Conservation (phyloP, 139 green algal genomes). For the Tetraselmis chui region DNA sequence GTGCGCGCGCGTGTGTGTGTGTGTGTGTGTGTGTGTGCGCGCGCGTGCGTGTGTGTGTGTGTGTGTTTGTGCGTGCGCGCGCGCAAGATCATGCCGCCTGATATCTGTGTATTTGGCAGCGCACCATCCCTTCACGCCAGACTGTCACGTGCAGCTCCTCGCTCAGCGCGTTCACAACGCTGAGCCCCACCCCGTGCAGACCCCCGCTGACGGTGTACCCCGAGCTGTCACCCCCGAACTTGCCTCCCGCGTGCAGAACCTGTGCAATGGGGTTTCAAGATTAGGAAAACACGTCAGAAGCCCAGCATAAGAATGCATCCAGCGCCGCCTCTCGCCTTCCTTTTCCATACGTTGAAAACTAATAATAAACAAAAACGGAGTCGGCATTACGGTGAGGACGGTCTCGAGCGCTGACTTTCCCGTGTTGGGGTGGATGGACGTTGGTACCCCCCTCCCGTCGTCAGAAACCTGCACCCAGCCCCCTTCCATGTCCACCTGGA, state of each 20-base stretch:
- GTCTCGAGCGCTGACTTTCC: slow-evolving; percentile 77
- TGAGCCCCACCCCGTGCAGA: slow-evolving; percentile 94
- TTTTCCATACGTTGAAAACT: no score
- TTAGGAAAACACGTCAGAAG: no score
- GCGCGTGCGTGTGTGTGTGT: no score
- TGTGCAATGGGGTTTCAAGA: no score
- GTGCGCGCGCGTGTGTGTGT: slow-evolving; percentile 1
- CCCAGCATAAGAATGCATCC: no score
- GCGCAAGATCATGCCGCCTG: no score
- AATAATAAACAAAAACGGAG: no score
- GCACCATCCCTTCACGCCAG: slow-evolving; percentile 41
- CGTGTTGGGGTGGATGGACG: slow-evolving; percentile 79
- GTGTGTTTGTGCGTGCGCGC: no score
- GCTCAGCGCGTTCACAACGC: slow-evolving; percentile 93
- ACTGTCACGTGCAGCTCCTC: slow-evolving; percentile 68
- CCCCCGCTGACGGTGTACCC: slow-evolving; percentile 85
- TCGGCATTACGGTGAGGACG: slow-evolving; percentile 46
- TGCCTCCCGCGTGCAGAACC: slow-evolving; percentile 94
- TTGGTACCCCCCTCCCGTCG: slow-evolving; percentile 90
- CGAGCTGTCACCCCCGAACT: slow-evolving; percentile 84
- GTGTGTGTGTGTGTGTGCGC: slow-evolving; percentile 1
- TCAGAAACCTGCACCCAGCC: slow-evolving; percentile 74
- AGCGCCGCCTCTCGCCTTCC: no score
- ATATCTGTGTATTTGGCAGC: no score
- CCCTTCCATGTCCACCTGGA: slow-evolving; percentile 56